Percentiles rank a stretch among this genome's conserved stretches.
phyloP scores from a whole-genome alignment of 371 early-diverging fungal genomes.

The Umbelopsis sp. region DNA sequence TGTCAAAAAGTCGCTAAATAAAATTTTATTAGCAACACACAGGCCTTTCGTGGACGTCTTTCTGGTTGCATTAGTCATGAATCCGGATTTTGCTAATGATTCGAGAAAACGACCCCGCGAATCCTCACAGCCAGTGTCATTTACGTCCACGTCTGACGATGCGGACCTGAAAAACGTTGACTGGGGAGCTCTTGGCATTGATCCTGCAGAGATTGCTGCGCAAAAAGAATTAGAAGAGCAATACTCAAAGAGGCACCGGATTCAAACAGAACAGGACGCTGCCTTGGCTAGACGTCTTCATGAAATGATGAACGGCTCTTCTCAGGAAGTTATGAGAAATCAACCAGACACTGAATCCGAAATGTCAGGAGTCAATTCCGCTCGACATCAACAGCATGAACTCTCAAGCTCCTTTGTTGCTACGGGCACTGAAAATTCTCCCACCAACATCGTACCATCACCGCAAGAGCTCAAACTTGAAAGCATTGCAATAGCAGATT shows the following conservation, averaged over 20 bases:
- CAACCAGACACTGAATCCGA: background rate
- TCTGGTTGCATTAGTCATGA: background rate
- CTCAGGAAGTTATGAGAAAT: background rate
- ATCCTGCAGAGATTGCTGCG: slow-evolving; percentile 24
- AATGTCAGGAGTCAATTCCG: background rate
- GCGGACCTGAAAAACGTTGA: background rate
- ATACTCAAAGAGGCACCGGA: background rate
- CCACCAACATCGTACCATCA: no score
- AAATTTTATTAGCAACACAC: background rate
- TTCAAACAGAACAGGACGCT: slow-evolving; percentile 17
- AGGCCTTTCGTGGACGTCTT: background rate
- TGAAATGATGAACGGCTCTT: background rate
- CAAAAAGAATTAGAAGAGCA: slow-evolving; percentile 21
- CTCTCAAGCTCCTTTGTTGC: background rate
- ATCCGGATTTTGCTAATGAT: background rate
- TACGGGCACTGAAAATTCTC: no score
- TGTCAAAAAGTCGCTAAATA: background rate
- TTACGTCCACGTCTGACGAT: background rate
- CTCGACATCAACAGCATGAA: background rate
- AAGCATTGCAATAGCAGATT: background rate
- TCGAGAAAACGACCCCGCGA: background rate
- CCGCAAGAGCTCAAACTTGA: background rate
- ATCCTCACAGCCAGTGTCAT: background rate
- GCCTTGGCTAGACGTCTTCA: slow-evolving; percentile 20
- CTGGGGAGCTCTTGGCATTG: slow-evolving; percentile 23